Evolutionary conservation across 2,329 filamentous ascomycete species (phyloP).

Genomic region (Neopestalotiopsis clavispora): DNA sequence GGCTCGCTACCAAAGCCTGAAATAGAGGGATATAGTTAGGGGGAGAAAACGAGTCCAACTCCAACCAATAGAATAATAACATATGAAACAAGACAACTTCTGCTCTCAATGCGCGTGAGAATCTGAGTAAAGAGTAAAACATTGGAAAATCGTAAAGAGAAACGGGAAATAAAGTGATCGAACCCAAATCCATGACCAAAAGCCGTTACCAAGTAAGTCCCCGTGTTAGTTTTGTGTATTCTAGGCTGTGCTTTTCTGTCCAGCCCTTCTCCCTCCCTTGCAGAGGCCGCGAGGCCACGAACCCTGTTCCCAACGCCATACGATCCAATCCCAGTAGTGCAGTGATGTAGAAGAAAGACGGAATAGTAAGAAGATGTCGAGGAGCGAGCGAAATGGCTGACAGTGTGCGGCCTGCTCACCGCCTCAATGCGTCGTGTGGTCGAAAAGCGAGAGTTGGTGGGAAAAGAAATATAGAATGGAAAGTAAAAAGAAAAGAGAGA

Average conservation of each 20-base stretch:
- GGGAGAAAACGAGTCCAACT: neutral
- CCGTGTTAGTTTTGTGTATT: neutral
- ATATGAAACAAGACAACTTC: conserved; percentile 1
- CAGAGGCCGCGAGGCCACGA: conserved; percentile 3
- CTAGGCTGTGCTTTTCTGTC: neutral
- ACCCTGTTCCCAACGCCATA: conserved; percentile 11
- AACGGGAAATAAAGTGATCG: neutral
- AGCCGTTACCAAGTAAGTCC: neutral
- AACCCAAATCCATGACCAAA: neutral
- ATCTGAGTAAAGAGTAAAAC: neutral
- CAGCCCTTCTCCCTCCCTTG: neutral
- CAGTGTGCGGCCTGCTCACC: neutral
- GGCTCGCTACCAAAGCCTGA: neutral
- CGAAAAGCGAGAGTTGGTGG: neutral
- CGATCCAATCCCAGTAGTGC: neutral
- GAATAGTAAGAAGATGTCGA: neutral
- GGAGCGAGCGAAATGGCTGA: neutral
- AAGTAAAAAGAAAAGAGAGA: neutral
- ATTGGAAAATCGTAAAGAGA: neutral
- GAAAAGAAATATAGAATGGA: conserved; percentile 1
- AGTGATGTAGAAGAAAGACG: neutral
- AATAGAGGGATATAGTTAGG: too few relatives aligned
- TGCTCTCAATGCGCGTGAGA: neutral
- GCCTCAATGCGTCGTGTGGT: neutral
- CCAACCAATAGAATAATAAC: neutral